Evolutionary conservation across 306 rosid species (phyloP), one percentile per base, ranked within the genome.

Genomic region (Cucumis cinereus): DNA sequence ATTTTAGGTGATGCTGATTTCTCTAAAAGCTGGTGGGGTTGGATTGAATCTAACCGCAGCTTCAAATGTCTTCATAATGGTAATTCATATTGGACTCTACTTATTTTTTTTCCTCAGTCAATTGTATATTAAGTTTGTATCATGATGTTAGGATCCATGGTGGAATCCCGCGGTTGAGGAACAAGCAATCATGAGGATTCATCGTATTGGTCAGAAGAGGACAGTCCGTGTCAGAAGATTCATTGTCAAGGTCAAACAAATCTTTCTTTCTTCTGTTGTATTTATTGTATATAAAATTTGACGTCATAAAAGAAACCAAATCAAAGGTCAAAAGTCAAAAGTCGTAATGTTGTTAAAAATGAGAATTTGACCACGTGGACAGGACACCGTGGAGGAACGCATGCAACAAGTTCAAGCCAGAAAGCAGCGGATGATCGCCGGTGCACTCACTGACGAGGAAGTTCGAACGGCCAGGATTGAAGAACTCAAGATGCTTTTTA

Each of bases 131-230:
- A 47, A 78, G n/a, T 56, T 33, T 74, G 28, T 1, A 77, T 2
- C 8, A 50, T 36, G 9, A 26, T 52, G 13, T 10, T 58, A 91
- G 98, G 98, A 93, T 82, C 98, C 98, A 67, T 89, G 96, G 97
- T 93, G 97, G 98, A 93, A 93, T 88, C 98, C 98, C 40, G 97
- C 98, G 11, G 96, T 93, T 28, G 96, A 93, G 84, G 98, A 91
- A 82, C 97, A 93, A 78, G 98, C 97, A 77, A 91, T 87, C 33
- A 93, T 93, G 98, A 80, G 98, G 76, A 93, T 89, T 71, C 96
- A 92, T 84, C 91, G 96, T 17, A 89, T 90, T 73, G 98, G 95
- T 60, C 98, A 92, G 81, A 80, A 86, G 66, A 77, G 86, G 56
- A 88, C 63, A 20, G 87, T 83, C 33, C 49, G 23, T 23, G 81